Base-by-base conservation (phyloP, 768 basidiomycete species). In the Boletus reticuloceps region DNA sequence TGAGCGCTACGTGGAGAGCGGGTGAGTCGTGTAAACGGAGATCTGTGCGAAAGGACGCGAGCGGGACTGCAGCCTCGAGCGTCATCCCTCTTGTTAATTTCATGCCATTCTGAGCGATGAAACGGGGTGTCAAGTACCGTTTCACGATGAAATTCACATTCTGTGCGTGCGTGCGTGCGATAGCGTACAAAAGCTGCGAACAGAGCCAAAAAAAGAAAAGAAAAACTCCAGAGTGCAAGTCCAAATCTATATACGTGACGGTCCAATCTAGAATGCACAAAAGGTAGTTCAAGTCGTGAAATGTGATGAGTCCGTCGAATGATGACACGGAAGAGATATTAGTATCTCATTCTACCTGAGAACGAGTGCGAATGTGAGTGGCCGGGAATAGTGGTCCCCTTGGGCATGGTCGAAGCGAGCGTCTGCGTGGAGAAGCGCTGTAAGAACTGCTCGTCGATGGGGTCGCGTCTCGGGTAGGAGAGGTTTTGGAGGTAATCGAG, bases 401-500 rank as follows among this genome's bases (percentile, higher is more conserved):
- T 70, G 47, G 62, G 58, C 20, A 57, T 39, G 19, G 62, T 51
- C 47, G 60, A 62, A 9, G 67, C 49, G 39, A 69, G 56, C 0
- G 63, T 54, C 20, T 67, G 69, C 5, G 66, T 73, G 39, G 77
- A 73, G 63, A 88, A 83, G 25, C 81, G 79, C 59, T 82, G 79
- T 47, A 88, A 71, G 51, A 84, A 72, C 54, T 83, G 82, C 60
- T 87, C 85, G 62, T 88, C 86, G 22, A 77, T 74, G 47, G 85
- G 84, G 61, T 88, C 80, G 12, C 86, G 79, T 64, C 78, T 72
- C 17, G 81, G 79, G 31, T 75, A 79, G n/a, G 79, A 69, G 19
- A 80, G 72, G 50, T 70, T 78, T 65, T 83, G 80, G 14, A 88
- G 80, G 46, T 82, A 79, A 60, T 84, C 79, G 31, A 88, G 77